Conservation (phyloP, 2,329 filamentous ascomycete species). For the Fragosphaeria purpurea region DNA sequence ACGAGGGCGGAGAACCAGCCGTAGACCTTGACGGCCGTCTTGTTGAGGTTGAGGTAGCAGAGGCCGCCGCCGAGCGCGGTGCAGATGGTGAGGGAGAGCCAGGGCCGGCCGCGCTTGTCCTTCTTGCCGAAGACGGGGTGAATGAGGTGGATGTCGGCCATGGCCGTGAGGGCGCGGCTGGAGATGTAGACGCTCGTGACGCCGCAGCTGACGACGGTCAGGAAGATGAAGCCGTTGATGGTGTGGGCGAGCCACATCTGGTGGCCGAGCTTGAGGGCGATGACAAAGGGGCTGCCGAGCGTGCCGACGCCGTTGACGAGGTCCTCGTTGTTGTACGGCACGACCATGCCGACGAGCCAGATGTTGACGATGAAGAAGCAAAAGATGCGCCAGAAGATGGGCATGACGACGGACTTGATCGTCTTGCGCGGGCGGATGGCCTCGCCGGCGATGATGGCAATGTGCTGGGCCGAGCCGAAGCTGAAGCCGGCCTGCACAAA, state of each 20-base stretch:
- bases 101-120: conserved; percentile 50
- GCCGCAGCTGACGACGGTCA: conserved; percentile 20
- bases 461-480: conserved; percentile 37
- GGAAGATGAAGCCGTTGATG: conserved; percentile 7
- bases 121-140: conserved; percentile 56
- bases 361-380: conserved; percentile 53
- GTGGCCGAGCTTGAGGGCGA: conserved; percentile 41
- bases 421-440: conserved; percentile 61
- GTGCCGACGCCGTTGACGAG: conserved; percentile 49
- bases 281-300: conserved; percentile 50
- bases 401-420: conserved; percentile 61
- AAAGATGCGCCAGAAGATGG: conserved; percentile 67
- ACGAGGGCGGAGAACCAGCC: conserved; percentile 64
- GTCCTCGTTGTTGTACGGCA: conserved; percentile 49
- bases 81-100: conserved; percentile 49
- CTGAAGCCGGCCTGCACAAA: conserved; percentile 25
- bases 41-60: conserved; percentile 56
- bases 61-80: conserved; percentile 52
- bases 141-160: conserved; percentile 65
- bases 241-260: conserved; percentile 3
- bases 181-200: conserved; percentile 60
- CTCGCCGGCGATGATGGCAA: conserved; percentile 70
- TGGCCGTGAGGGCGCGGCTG: conserved; percentile 69
- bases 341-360: conserved; percentile 61
- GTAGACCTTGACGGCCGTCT: conserved; percentile 50